A percentile compares a stretch with the other conserved stretches of the same genome.
phyloP scores from a whole-genome alignment of 1,284 basidiomycete species.

The Leccinum solheimii region DNA sequence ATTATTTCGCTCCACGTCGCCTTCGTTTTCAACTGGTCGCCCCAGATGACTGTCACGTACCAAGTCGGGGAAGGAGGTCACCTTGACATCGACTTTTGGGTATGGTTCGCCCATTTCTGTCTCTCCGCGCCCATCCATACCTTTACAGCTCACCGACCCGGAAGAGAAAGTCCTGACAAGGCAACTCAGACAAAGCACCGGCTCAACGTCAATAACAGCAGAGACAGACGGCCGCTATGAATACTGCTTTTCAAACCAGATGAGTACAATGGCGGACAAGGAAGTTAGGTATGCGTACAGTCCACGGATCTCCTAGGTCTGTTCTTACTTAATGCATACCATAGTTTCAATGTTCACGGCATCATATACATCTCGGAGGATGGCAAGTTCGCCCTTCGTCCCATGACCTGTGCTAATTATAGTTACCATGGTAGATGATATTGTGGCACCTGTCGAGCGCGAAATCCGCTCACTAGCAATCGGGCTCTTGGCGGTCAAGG shows the following conservation, averaged over 20 bases:
- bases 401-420: conserved; percentile 20
- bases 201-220: conserved; percentile 86
- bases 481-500: conserved; percentile 89
- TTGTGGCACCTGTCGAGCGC: conserved; percentile 91
- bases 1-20: not conserved
- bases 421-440: conserved; percentile 45
- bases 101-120: conserved; percentile 37
- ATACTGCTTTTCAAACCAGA: conserved; percentile 99
- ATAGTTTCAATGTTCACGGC: conserved; percentile 96
- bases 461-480: conserved; percentile 91
- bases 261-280: conserved; percentile 94
- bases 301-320: not conserved
- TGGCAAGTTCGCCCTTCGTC: conserved; percentile 44
- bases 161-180: conserved; percentile 68
- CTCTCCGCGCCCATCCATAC: not conserved
- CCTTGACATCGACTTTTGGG: conserved; percentile 96
- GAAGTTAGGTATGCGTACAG: conserved; percentile 74
- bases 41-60: conserved; percentile 98
- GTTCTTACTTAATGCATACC: not conserved
- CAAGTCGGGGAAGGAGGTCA: conserved; percentile 97
- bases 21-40: conserved; percentile 4
- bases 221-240: conserved; percentile 85
- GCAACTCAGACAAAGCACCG: conserved; percentile 86
- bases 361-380: conserved; percentile 91
- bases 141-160: conserved; percentile 75